phyloP scores from a whole-genome alignment of 208 protist species.

The Acanthamoeba royreba region DNA sequence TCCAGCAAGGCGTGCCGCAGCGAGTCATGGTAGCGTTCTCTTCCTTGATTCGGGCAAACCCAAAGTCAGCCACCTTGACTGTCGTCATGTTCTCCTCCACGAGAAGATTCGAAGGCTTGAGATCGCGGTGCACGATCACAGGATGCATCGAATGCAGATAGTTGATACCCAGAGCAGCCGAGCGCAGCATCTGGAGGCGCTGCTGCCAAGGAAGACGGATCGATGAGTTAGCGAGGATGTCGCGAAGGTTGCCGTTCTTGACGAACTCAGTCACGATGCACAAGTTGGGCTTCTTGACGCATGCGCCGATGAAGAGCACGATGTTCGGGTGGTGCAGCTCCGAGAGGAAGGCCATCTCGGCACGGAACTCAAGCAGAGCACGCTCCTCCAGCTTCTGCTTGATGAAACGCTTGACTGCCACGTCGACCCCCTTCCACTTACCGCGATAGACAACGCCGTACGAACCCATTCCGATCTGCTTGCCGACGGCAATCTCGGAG shows the following conservation, averaged over 20 bases:
- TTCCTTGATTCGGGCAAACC: background rate
- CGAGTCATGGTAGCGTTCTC: background rate
- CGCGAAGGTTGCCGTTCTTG: background rate
- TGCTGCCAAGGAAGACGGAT: background rate
- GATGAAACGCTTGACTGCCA: slow-evolving; percentile 13
- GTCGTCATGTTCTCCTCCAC: background rate
- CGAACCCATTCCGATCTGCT: background rate
- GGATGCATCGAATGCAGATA: background rate
- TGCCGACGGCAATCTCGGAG: slow-evolving; percentile 58
- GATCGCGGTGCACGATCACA: background rate
- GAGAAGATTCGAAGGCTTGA: background rate
- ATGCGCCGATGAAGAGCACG: slow-evolving; percentile 9
- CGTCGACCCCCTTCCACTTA: slow-evolving; percentile 3
- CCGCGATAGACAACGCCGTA: background rate
- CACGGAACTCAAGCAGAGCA: background rate
- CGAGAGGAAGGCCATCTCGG: background rate
- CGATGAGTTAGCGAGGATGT: background rate
- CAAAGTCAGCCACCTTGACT: background rate
- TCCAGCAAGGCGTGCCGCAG: background rate
- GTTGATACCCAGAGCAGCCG: background rate
- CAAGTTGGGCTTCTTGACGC: background rate
- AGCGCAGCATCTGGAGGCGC: background rate
- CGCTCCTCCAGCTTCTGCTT: background rate
- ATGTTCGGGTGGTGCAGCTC: slow-evolving; percentile 27
- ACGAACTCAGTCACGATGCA: background rate